These are phyloP conservation scores for Cymodocea nodosa DNA, from an alignment of 116 monocot species.

Conservation along the genomic window DNA sequence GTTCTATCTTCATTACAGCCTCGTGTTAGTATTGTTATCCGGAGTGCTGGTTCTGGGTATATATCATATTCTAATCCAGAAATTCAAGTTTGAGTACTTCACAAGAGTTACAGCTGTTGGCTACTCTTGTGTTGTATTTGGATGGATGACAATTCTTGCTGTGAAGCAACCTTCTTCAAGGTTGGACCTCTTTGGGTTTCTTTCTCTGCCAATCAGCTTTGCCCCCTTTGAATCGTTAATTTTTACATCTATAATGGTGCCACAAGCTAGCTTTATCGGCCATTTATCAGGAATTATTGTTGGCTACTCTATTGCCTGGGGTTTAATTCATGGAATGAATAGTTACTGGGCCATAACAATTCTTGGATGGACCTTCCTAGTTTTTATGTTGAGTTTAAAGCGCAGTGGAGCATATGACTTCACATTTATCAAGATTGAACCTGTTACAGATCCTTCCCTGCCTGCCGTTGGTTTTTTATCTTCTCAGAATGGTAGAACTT, in stretches of 20 bases:
- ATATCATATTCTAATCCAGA: conserved; percentile 77
- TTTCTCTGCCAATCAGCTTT: conserved; percentile 87
- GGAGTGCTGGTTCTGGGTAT: conserved; percentile 58
- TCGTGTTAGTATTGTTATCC: conserved; percentile 62
- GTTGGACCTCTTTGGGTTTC: conserved; percentile 81
- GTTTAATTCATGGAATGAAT: conserved; percentile 86
- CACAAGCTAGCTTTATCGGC: conserved; percentile 92
- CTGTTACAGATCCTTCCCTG: conserved; percentile 48
- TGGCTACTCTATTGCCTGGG: conserved; percentile 91
- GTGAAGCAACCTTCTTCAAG: conserved; percentile 84
- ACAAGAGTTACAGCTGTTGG: conserved; percentile 76
- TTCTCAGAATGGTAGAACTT: conserved; percentile 32
- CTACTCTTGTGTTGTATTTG: conserved; percentile 91
- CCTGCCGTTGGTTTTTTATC: conserved; percentile 51
- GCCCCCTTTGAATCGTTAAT: conserved; percentile 90
- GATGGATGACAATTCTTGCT: conserved; percentile 98
- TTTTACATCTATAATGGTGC: conserved; percentile 92
- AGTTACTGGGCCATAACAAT: conserved; percentile 84
- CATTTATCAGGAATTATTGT: conserved; percentile 92
- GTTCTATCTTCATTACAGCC: conserved; percentile 83
- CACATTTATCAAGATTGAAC: conserved; percentile 73
- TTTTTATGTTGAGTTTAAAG: conserved; percentile 72
- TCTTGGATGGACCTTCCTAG: conserved; percentile 68
- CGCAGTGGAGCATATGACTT: conserved; percentile 49
- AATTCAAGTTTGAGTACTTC: conserved; percentile 76